Evolutionary conservation across 495 filamentous ascomycete genomes (phyloP), one percentile per base, ranked within the genome.

Genomic region (Podospora bellae-mahoneyi): DNA sequence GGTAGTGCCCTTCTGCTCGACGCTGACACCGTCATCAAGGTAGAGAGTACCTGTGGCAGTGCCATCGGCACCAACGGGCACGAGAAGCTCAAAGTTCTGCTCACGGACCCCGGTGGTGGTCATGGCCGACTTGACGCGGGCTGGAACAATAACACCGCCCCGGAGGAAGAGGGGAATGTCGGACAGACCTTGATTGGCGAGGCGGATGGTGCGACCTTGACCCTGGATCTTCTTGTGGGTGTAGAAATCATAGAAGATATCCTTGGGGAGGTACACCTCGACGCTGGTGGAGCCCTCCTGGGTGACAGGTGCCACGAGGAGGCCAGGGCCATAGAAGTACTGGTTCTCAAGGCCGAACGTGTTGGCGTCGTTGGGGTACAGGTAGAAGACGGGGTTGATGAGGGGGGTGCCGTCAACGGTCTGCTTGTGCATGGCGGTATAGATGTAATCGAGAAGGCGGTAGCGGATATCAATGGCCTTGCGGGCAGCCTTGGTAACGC

Each of bases 161-260:
- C 86, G 83, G 71, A 92, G 85, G 76, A 88, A 89, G 6, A 94
- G 81, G 30, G 92, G 91, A 74, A 95, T 92, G 62, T 87, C 83
- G 16, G 89, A 87, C 70, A 87, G 82, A 59, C 72, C 78, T 70
- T 91, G 78, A 69, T 87, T 74, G 27, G 70, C 71, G 55, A 92
- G 76, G 1, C 81, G 86, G 55, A 88, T 72, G 39, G 71, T 80
- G 5, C 73, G 73, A 9, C 89, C 90, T 2, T 75, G 72, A n/a
- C 90, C 89, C 5, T 79, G 81, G 34, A 94, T 73, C 2, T 77
- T 73, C 62, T 81, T 77, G 63, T 85, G 82, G 1, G 89, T 92
- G 77, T 86, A 87, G 83, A 84, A 92, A 79, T 94, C 90, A 79
- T 94, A 95, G 80, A 91, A 93, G 66, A 87, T 73, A 72, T 90